phyloP scores from a whole-genome alignment of 2,329 filamentous ascomycete species.

The Cercospora canescens region DNA sequence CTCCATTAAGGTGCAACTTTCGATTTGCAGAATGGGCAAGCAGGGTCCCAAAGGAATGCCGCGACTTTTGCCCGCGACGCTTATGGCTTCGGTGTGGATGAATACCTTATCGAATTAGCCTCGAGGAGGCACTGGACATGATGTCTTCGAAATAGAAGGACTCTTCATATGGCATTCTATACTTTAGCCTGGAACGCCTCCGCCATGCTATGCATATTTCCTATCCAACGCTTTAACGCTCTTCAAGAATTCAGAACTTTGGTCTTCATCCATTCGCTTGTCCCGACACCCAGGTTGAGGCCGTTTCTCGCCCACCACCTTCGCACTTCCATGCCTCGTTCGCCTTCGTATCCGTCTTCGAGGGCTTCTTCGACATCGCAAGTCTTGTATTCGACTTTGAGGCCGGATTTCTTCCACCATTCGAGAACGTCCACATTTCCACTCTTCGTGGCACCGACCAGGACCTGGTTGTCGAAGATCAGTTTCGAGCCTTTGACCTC shows the following conservation, averaged over 20 bases:
- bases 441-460: conserved; percentile 84
- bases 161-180: not conserved
- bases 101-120: too few species aligned
- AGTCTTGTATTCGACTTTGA: conserved; percentile 87
- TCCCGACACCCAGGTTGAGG: conserved; percentile 76
- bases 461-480: conserved; percentile 78
- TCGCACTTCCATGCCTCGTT: conserved; percentile 69
- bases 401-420: conserved; percentile 82
- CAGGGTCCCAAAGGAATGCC: not conserved
- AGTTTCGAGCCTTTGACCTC: conserved; percentile 72
- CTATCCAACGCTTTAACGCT: conserved; percentile 13
- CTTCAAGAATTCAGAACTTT: conserved; percentile 57
- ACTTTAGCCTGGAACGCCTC: not conserved
- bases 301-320: conserved; percentile 88
- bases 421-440: conserved; percentile 82
- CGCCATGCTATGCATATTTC: conserved; percentile 17
- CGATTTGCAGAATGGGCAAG: not conserved
- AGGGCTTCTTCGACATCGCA: conserved; percentile 94
- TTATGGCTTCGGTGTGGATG: too few species aligned
- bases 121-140: too few species aligned
- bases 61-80: not conserved
- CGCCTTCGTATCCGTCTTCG: conserved; percentile 74
- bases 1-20: not conserved
- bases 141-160: not conserved
- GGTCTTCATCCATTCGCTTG: conserved; percentile 86